A percentile compares a stretch with the other conserved stretches of the same genome.
Conservation (phyloP, 805 yeast genomes). For the Wickerhamomyces kurtzmanii region DNA sequence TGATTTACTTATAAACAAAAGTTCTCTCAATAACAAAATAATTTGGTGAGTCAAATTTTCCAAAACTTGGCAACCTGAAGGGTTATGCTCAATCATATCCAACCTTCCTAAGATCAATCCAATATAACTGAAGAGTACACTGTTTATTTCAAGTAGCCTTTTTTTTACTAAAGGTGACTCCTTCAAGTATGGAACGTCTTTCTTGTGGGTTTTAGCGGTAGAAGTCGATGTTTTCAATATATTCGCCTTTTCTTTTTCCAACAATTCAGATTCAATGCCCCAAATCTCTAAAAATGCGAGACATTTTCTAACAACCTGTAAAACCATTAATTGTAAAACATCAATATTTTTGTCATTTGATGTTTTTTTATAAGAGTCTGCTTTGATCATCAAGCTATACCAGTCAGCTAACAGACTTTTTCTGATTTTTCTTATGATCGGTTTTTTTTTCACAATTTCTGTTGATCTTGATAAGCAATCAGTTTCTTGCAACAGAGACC, state of each 20-base stretch:
- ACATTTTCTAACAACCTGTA: constrained; percentile 59
- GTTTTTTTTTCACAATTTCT: constrained; percentile 53
- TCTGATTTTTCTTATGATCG: constrained; percentile 52
- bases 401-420: constrained; percentile 69
- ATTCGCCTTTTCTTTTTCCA: constrained; percentile 20
- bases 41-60: constrained; percentile 64
- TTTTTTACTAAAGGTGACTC: constrained; percentile 53
- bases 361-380: constrained; percentile 64
- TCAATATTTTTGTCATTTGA: constrained; percentile 47
- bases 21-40: constrained; percentile 52
- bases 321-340: constrained; percentile 50
- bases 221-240: not conserved
- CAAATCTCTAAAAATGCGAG: constrained; percentile 59
- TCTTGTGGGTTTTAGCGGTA: constrained; percentile 4
- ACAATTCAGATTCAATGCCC: constrained; percentile 50
- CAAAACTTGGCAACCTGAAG: constrained; percentile 56
- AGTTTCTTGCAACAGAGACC: constrained; percentile 51
- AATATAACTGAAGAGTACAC: constrained; percentile 48
- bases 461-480: constrained; percentile 70
- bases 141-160: constrained; percentile 56
- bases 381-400: constrained; percentile 70
- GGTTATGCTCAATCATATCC: constrained; percentile 68
- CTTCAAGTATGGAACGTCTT: constrained; percentile 33
- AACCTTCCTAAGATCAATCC: constrained; percentile 66
- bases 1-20: constrained; percentile 47